Base-by-base conservation (phyloP, 2,329 filamentous ascomycete genomes). In the Calycina herbarum region DNA sequence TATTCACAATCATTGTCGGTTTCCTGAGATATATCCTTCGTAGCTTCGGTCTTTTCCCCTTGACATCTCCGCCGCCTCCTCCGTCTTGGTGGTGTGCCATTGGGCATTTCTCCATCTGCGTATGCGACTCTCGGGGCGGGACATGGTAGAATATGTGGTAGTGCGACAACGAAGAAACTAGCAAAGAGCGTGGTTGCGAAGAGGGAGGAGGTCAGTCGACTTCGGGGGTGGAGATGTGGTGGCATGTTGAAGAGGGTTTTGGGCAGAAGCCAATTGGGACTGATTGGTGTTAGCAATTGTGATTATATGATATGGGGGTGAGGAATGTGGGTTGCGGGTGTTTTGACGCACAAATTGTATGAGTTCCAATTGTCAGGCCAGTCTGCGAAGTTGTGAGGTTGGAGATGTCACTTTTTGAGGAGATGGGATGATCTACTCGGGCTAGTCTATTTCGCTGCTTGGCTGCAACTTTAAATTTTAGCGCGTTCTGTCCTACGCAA, bases 171-270 rank as follows among this genome's bases (percentile, higher is more conserved):
- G 69, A 97, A 85, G 78, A 99, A 97, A 72, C 91, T 95, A 38
- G 93, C 89, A 68, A 92, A 84, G 63, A 98, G 86, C 0, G 94
- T 98, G n/a, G 91, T 92, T 61, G 93, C 93, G 81, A 99, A 99
- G 67, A 99, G 89, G 57, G 93, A 95, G 64, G 91, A 94, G 73
- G 95, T 99, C 81, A 93, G 92, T 74, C 92, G 89, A 72, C 94
- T 98, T 78, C 94, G 89, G 40, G 95, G 95, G 78, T 99, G 95
- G 54, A 99, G 88, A 79, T 94, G 82, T 51, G 87, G 91, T 74
- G 92, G 89, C 91, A 95, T 95, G 77, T 75, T 80, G 51, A 29
- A 59, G 17, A 33, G 13, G 20, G 27, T 29, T 54, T 54, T 54
- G 20, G 20, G 48, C 20, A 54, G 48, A 8, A 66, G 65, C 42